A percentile compares a stretch with the other conserved stretches of the same genome.
Conservation (phyloP, 257 asterid species). For the Echium plantagineum region DNA sequence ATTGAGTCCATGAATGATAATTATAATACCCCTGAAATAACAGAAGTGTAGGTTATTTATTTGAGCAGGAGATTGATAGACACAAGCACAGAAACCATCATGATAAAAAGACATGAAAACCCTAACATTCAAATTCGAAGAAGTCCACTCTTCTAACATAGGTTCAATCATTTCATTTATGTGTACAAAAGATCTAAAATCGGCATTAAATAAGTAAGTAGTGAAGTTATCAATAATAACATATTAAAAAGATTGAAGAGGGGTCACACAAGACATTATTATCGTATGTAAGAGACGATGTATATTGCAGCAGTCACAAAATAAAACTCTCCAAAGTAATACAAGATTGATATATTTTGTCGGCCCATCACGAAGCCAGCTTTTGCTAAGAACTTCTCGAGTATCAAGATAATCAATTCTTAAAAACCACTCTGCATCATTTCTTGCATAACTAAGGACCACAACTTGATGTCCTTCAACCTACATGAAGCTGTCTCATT, state of each 20-base stretch:
- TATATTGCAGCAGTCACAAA: neutral
- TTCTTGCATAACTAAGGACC: neutral
- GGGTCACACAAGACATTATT: no score
- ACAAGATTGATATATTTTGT: no score
- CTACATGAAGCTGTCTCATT: neutral
- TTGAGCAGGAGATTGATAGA: slow-evolving; percentile 9
- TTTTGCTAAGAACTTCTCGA: no score
- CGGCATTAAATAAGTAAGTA: no score
- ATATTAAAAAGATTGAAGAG: no score
- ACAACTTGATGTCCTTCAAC: neutral
- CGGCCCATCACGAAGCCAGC: no score
- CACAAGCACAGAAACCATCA: slow-evolving; percentile 9
- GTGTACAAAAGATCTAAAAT: no score
- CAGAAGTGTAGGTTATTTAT: slow-evolving; percentile 2
- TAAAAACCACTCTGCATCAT: no score
- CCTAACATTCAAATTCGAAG: neutral
- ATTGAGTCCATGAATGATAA: slow-evolving; percentile 90
- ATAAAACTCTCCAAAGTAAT: neutral
- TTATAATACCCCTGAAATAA: slow-evolving; percentile 74
- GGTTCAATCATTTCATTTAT: neutral
- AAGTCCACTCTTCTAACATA: neutral
- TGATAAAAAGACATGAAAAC: neutral
- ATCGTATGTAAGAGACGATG: no score
- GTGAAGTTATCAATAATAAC: no score
- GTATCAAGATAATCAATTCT: no score